Percentiles rank a stretch among this genome's conserved stretches.
These are phyloP conservation scores for Albugo candida DNA, from an alignment of 352 stramenopile species.

Conservation along the genomic window DNA sequence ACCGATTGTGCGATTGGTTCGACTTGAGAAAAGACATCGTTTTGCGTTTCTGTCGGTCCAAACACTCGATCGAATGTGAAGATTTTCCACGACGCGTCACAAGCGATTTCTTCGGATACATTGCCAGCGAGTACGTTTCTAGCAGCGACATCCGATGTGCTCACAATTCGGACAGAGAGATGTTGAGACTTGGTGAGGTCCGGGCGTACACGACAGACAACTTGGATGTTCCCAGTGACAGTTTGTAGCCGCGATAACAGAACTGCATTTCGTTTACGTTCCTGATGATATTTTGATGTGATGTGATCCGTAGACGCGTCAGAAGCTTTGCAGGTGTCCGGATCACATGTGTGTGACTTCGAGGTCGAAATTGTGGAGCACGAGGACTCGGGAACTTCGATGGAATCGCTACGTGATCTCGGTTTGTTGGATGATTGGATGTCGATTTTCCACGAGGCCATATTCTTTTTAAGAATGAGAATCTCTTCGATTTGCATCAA, in stretches of 20 bases:
- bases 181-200: slow-evolving; percentile 19
- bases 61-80: slow-evolving; percentile 97
- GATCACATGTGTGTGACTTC: too few species aligned
- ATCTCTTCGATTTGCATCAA: background rate
- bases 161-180: slow-evolving; percentile 74
- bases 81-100: slow-evolving; percentile 77
- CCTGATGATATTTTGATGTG: slow-evolving; percentile 73
- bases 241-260: slow-evolving; percentile 64
- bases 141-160: slow-evolving; percentile 58
- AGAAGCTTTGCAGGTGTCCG: too few species aligned
- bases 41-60: slow-evolving; percentile 82
- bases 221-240: slow-evolving; percentile 86
- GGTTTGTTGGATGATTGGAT: background rate
- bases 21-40: slow-evolving; percentile 92
- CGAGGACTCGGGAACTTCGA: background rate
- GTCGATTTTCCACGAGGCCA: background rate
- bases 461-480: too few species aligned
- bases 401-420: background rate
- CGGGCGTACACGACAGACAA: slow-evolving; percentile 83
- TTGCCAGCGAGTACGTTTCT: slow-evolving; percentile 12
- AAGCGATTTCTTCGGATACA: too few species aligned
- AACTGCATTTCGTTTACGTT: slow-evolving; percentile 61
- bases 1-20: slow-evolving; percentile 91
- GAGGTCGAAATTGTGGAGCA: background rate
- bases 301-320: slow-evolving; percentile 27